These are phyloP conservation scores for Phialophora verrucosa DNA, from an alignment of 2,329 filamentous ascomycete species.

Conservation along the genomic window DNA sequence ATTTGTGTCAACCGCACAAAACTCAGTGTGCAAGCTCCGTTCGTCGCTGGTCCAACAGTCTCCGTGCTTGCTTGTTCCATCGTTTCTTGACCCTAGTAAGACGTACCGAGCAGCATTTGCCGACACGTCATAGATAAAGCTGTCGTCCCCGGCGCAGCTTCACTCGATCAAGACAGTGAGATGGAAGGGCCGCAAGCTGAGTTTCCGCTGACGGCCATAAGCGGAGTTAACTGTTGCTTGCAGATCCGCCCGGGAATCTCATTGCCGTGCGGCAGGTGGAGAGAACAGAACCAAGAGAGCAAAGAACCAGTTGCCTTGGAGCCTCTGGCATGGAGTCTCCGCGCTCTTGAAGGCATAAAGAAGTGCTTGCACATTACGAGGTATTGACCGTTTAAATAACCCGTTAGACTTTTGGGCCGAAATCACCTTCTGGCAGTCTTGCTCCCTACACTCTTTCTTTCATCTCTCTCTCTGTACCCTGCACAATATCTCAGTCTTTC, in stretches of 20 bases:
- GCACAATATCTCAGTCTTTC: not conserved
- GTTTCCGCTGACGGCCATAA: not conserved
- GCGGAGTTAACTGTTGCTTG: not conserved
- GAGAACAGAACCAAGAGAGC: slow-evolving; percentile 3
- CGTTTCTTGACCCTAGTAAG: not conserved
- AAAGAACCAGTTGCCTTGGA: not conserved
- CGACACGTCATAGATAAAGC: not conserved
- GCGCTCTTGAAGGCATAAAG: slow-evolving; percentile 1
- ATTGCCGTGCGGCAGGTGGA: slow-evolving; percentile 11
- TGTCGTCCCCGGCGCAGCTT: not conserved
- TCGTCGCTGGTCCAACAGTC: not conserved
- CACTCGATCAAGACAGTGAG: not conserved
- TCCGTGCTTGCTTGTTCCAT: not conserved
- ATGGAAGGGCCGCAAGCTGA: not conserved
- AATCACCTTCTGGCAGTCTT: not conserved
- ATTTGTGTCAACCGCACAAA: slow-evolving; percentile 15
- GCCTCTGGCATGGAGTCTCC: not conserved
- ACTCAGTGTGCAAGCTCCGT: not conserved
- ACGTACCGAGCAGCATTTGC: not conserved
- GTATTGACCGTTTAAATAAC: not conserved
- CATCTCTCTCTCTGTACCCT: not conserved
- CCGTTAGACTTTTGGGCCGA: not conserved
- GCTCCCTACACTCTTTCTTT: not conserved
- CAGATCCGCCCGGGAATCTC: slow-evolving; percentile 6
- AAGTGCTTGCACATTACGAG: slow-evolving; percentile 1